These are phyloP conservation scores for Boletus subluridellus DNA, from an alignment of 1,284 basidiomycete genomes.

Conservation along the genomic window DNA sequence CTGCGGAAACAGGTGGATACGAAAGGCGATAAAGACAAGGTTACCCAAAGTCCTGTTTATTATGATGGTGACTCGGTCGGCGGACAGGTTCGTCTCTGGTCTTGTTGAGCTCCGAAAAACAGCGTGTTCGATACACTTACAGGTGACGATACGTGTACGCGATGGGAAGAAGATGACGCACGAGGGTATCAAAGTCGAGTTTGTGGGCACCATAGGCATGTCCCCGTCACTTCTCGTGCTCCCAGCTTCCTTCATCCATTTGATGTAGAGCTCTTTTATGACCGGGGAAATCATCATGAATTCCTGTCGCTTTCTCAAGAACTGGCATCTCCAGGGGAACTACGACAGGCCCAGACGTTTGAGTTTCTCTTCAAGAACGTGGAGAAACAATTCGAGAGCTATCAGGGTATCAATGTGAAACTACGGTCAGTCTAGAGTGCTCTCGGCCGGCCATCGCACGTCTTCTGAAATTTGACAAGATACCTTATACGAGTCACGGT, in stretches of 20 bases:
- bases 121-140: conserved; percentile 9
- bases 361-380: conserved; percentile 99
- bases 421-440: conserved; percentile 59
- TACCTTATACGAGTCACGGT: conserved; percentile 95
- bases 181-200: conserved; percentile 97
- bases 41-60: conserved; percentile 85
- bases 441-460: background rate
- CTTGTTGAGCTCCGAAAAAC: background rate
- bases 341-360: conserved; percentile 91
- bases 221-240: background rate
- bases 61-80: conserved; percentile 90
- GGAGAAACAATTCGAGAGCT: conserved; percentile 98
- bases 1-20: conserved; percentile 74
- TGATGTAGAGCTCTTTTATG: conserved; percentile 81
- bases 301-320: conserved; percentile 95
- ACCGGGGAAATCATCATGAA: conserved; percentile 96
- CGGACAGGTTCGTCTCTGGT: conserved; percentile 66
- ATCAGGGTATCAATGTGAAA: conserved; percentile 98
- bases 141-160: conserved; percentile 86
- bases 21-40: conserved; percentile 77
- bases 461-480: conserved; percentile 39
- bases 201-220: conserved; percentile 93
- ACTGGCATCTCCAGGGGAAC: conserved; percentile 89
- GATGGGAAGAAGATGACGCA: conserved; percentile 96
- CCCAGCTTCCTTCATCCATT: background rate